Percentiles rank a stretch among this genome's conserved stretches.
phyloP scores from a whole-genome alignment of 73 alveolate genomes.

The Strombidium stylifer region DNA sequence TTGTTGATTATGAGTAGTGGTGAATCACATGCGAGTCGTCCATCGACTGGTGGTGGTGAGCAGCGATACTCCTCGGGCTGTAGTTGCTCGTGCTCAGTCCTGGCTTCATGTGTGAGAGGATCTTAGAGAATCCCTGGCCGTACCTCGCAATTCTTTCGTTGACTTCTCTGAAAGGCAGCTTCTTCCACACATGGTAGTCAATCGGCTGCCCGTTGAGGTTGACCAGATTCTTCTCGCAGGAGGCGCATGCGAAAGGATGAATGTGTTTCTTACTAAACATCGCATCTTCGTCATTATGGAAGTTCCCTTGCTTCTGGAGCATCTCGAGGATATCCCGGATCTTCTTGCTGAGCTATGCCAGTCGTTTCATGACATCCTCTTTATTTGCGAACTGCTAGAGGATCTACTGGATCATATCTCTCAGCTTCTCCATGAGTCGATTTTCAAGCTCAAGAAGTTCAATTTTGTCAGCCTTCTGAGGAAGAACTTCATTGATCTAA shows the following conservation, averaged over 20 bases:
- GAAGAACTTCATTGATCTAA: too few relatives aligned
- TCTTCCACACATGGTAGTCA: constrained; percentile 84
- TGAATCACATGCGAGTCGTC: too few relatives aligned
- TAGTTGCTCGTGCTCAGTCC: too few relatives aligned
- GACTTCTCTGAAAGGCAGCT: constrained; percentile 86
- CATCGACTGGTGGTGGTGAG: too few relatives aligned
- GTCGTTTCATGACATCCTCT: constrained; percentile 80
- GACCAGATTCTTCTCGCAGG: constrained; percentile 86
- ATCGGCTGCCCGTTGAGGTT: constrained; percentile 76
- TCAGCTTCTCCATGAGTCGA: constrained; percentile 8
- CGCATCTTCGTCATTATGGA: constrained; percentile 83
- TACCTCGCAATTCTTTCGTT: constrained; percentile 77
- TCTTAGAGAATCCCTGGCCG: constrained; percentile 66
- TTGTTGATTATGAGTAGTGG: too few relatives aligned
- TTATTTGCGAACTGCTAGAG: constrained; percentile 89
- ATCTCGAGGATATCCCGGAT: constrained; percentile 61
- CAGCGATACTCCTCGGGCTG: too few relatives aligned
- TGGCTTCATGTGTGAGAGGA: constrained; percentile 64
- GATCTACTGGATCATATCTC: constrained; percentile 40
- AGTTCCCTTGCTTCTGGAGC: constrained; percentile 6
- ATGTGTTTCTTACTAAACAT: constrained; percentile 92
- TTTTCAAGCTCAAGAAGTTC: constrained; percentile 50
- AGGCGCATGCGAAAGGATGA: constrained; percentile 94
- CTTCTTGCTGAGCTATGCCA: constrained; percentile 82
- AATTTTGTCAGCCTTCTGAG: constrained; percentile 52